phyloP scores from a whole-genome alignment of 2,329 filamentous ascomycete genomes.

The Hypoxylon sp. region DNA sequence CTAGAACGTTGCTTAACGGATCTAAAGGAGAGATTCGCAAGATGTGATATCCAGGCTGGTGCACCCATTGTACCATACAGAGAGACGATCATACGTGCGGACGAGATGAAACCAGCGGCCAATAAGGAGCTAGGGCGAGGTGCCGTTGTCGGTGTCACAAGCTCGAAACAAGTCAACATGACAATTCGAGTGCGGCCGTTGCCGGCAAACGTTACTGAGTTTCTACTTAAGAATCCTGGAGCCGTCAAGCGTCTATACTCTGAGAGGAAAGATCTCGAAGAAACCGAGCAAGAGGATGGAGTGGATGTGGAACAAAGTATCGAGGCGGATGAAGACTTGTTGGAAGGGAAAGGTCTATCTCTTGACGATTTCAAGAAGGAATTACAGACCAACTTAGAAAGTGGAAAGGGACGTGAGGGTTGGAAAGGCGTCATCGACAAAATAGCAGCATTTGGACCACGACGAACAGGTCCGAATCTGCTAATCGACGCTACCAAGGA shows the following conservation, averaged over 20 bases:
- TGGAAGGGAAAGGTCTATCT: slow-evolving; percentile 70
- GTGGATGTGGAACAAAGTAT: slow-evolving; percentile 49
- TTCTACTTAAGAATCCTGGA: slow-evolving; percentile 80
- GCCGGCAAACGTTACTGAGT: slow-evolving; percentile 80
- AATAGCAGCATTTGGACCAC: slow-evolving; percentile 90
- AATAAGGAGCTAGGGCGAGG: slow-evolving; percentile 89
- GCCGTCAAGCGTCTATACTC: slow-evolving; percentile 83
- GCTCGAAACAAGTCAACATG: slow-evolving; percentile 85
- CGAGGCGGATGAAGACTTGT: slow-evolving; percentile 65
- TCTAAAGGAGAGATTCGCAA: slow-evolving; percentile 88
- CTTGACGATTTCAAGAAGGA: slow-evolving; percentile 79
- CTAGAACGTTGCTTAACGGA: slow-evolving; percentile 94
- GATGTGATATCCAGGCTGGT: slow-evolving; percentile 92
- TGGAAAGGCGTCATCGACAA: slow-evolving; percentile 82
- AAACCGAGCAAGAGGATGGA: slow-evolving; percentile 44
- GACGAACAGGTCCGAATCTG: slow-evolving; percentile 85
- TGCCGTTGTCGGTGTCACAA: slow-evolving; percentile 76
- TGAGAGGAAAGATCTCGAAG: slow-evolving; percentile 66
- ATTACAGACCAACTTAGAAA: slow-evolving; percentile 73
- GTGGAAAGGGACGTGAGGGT: slow-evolving; percentile 75
- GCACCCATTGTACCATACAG: slow-evolving; percentile 95
- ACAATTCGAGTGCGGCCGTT: slow-evolving; percentile 81
- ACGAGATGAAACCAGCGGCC: slow-evolving; percentile 90
- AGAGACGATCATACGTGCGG: slow-evolving; percentile 85
- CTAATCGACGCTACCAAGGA: slow-evolving; percentile 83